A percentile compares a stretch with the other conserved stretches of the same genome.
Evolutionary conservation across 2,329 filamentous ascomycete species (phyloP).

Genomic region (Cladosporium sp.): DNA sequence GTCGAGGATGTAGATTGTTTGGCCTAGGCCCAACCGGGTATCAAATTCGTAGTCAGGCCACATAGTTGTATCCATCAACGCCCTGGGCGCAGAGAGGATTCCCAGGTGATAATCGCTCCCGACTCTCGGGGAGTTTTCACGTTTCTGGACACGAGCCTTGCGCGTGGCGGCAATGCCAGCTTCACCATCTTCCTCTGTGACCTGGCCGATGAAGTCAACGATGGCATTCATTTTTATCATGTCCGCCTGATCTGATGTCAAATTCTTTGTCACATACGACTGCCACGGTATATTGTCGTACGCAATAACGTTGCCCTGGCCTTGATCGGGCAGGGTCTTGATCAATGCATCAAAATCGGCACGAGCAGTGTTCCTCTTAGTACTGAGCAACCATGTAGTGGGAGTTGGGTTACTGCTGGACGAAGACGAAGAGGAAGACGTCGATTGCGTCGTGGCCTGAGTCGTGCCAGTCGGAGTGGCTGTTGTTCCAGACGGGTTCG

Average conservation of each 20-base stretch:
- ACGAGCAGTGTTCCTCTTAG: background rate
- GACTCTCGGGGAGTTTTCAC: background rate
- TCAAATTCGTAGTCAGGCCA: conserved; percentile 7
- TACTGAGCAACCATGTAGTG: background rate
- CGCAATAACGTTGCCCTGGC: background rate
- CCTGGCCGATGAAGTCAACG: background rate
- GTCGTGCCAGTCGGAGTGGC: background rate
- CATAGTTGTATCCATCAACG: background rate
- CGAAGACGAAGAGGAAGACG: background rate
- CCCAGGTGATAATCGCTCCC: conserved; percentile 3
- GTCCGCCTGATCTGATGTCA: background rate
- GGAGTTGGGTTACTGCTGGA: background rate
- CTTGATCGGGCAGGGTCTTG: conserved; percentile 3
- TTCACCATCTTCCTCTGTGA: conserved; percentile 1
- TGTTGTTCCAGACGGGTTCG: background rate
- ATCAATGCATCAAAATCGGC: background rate
- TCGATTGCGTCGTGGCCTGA: background rate
- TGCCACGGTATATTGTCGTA: conserved; percentile 6
- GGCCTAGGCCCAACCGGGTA: background rate
- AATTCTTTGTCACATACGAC: conserved; percentile 3
- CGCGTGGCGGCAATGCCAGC: background rate
- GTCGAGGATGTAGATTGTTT: conserved; percentile 2
- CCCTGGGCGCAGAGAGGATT: conserved; percentile 1
- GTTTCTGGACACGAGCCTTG: background rate
- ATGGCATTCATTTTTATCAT: background rate